These are phyloP conservation scores for Metschnikowia amazonensis DNA, from an alignment of 805 yeast species.

Conservation along the genomic window DNA sequence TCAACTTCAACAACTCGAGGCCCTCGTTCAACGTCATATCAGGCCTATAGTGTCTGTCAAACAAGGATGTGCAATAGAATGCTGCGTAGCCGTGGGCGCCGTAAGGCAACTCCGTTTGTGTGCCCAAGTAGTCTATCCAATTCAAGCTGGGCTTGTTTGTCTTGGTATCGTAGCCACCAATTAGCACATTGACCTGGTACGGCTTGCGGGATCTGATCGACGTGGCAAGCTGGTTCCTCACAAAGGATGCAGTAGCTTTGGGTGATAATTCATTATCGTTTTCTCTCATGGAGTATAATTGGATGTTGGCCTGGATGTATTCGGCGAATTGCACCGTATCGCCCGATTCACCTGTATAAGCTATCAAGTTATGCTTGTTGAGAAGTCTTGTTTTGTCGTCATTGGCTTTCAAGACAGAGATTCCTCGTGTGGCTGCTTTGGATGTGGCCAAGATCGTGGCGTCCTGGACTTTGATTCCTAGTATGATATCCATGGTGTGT, in stretches of 20 bases:
- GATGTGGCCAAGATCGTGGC: conserved; percentile 90
- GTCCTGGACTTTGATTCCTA: conserved; percentile 81
- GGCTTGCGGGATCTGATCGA: conserved; percentile 88
- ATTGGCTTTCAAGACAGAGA: conserved; percentile 68
- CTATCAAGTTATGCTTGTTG: conserved; percentile 75
- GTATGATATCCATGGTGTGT: conserved; percentile 73
- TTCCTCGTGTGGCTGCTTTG: conserved; percentile 88
- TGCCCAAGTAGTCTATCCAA: conserved; percentile 93
- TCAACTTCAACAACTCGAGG: conserved; percentile 61
- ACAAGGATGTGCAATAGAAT: conserved; percentile 82
- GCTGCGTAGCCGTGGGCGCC: conserved; percentile 99
- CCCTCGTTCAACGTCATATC: conserved; percentile 80
- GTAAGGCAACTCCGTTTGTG: conserved; percentile 86
- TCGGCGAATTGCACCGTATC: conserved; percentile 96
- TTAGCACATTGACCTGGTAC: conserved; percentile 84
- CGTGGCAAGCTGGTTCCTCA: conserved; percentile 82
- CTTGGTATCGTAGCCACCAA: conserved; percentile 76
- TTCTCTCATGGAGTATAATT: conserved; percentile 82
- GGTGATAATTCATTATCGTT: conserved; percentile 73
- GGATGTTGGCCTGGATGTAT: conserved; percentile 87
- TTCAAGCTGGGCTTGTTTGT: conserved; percentile 62
- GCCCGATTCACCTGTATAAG: conserved; percentile 94
- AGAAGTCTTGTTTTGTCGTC: conserved; percentile 79
- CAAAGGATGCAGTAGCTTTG: conserved; percentile 80
- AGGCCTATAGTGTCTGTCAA: conserved; percentile 84